These are phyloP conservation scores for Sporodiniella umbellata DNA, from an alignment of 371 early-diverging fungal genomes.

Conservation along the genomic window DNA sequence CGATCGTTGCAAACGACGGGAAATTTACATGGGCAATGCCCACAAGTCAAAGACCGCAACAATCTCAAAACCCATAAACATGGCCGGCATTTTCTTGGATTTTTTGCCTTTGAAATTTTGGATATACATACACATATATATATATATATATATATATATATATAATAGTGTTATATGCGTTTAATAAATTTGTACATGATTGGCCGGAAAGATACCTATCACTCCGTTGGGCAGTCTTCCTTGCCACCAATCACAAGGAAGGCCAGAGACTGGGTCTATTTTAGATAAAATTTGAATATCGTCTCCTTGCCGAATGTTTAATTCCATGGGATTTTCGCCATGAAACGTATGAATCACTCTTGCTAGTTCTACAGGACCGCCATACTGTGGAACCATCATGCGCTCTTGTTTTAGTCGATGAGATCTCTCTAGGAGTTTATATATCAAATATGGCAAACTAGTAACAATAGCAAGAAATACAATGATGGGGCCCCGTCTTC, in stretches of 20 bases:
- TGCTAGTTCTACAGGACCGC: conserved; percentile 73
- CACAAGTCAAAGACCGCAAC: not conserved
- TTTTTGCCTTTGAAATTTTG: no score
- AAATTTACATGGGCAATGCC: conserved; percentile 33
- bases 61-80: not conserved
- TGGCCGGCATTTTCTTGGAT: not conserved
- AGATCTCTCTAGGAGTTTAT: conserved; percentile 66
- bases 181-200: conserved; percentile 62
- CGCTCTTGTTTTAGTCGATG: conserved; percentile 32
- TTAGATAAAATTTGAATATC: conserved; percentile 79
- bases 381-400: conserved; percentile 36
- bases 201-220: conserved; percentile 90
- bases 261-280: conserved; percentile 71
- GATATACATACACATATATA: no score
- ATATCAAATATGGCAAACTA: conserved; percentile 89
- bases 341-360: conserved; percentile 84
- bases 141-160: no score
- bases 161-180: no score
- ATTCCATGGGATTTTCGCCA: conserved; percentile 74
- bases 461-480: conserved; percentile 79
- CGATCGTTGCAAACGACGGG: conserved; percentile 31
- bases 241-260: conserved; percentile 91
- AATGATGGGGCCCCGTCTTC: conserved; percentile 60
- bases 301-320: conserved; percentile 81
- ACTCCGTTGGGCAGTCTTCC: conserved; percentile 79